These are phyloP conservation scores for Potentilla sterilis DNA, from an alignment of 306 rosid species.

Conservation along the genomic window DNA sequence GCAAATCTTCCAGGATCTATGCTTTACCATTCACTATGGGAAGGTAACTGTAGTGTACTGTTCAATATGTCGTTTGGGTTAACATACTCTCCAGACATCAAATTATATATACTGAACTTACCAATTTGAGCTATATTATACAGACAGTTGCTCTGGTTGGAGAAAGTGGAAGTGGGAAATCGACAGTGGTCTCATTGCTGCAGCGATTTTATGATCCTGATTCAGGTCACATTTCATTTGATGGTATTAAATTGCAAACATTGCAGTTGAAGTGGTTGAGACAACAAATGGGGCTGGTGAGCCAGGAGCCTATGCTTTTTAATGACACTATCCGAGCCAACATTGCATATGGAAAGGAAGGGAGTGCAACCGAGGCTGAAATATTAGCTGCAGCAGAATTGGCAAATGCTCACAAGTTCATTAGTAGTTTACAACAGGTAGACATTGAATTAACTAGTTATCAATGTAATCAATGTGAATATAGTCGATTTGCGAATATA, in stretches of 20 bases:
- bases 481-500: background rate
- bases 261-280: constrained; percentile 72
- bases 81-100: background rate
- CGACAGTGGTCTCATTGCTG: constrained; percentile 67
- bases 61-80: background rate
- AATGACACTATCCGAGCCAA: constrained; percentile 74
- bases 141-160: constrained; percentile 86
- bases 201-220: constrained; percentile 72
- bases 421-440: constrained; percentile 64
- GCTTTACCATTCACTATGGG: constrained; percentile 60
- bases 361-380: constrained; percentile 53
- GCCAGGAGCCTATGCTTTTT: constrained; percentile 71
- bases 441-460: background rate
- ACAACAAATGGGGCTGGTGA: constrained; percentile 74
- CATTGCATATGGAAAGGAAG: constrained; percentile 71
- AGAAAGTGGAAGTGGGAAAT: constrained; percentile 87
- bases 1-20: constrained; percentile 53
- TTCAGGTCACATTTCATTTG: constrained; percentile 61
- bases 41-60: constrained; percentile 38
- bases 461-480: background rate
- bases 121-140: constrained; percentile 14
- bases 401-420: constrained; percentile 74
- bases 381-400: constrained; percentile 63
- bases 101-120: background rate
- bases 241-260: constrained; percentile 54